Evolutionary conservation across 805 yeast genomes (phyloP).

Genomic region (Ascoidea asiatica): DNA sequence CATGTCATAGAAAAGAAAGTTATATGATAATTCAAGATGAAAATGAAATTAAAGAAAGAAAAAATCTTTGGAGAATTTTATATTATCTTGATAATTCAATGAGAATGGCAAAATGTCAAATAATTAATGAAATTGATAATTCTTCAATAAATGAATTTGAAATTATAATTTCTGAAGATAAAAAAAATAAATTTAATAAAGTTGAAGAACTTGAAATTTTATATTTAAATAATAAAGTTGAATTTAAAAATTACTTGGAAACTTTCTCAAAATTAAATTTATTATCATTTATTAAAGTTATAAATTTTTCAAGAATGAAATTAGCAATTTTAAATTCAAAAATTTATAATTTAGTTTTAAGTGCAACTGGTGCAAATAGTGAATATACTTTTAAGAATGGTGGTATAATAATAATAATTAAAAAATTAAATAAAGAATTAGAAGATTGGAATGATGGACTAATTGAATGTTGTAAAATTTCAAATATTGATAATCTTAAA

Average conservation of each 20-base stretch:
- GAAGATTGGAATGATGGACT: background rate
- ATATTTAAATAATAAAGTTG: background rate
- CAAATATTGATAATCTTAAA: background rate
- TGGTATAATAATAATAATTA: background rate
- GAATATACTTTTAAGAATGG: background rate
- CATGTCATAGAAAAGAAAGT: conserved; percentile 37
- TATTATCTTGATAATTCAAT: conserved; percentile 33
- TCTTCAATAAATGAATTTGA: conserved; percentile 12
- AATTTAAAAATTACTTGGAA: background rate
- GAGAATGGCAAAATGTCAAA: conserved; percentile 35
- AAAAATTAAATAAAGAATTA: too few species aligned
- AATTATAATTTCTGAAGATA: background rate
- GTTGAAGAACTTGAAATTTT: background rate
- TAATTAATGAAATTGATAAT: conserved; percentile 27
- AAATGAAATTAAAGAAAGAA: too few species aligned
- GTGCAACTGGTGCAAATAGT: background rate
- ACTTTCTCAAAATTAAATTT: background rate
- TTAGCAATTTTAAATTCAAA: background rate
- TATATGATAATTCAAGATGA: conserved; percentile 27
- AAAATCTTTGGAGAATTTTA: conserved; percentile 35
- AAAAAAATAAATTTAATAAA: too few species aligned
- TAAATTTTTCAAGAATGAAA: background rate
- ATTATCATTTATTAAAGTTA: background rate
- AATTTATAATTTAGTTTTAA: too few species aligned
- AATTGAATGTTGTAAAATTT: background rate